These are phyloP conservation scores for Eimeria mitis DNA, from an alignment of 169 alveolate species.

Conservation along the genomic window DNA sequence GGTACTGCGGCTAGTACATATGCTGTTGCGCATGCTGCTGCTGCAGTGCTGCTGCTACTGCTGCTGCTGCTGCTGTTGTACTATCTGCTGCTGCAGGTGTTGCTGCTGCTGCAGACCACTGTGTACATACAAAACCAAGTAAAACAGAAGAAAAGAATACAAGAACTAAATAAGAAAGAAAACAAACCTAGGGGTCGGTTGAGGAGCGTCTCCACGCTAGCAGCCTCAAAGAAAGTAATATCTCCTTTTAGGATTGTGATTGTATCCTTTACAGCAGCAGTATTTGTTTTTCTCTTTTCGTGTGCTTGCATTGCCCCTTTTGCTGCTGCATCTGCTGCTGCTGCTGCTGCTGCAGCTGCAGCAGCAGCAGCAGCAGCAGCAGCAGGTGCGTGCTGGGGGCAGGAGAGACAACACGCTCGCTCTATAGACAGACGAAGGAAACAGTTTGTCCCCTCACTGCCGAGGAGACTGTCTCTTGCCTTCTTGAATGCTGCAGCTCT, in stretches of 20 bases:
- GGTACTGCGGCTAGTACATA: background rate
- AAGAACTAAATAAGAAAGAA: background rate
- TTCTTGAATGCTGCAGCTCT: slow-evolving; percentile 48
- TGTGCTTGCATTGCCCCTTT: background rate
- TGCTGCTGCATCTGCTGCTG: background rate
- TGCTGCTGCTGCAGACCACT: background rate
- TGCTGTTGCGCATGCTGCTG: no score
- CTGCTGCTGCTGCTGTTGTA: background rate
- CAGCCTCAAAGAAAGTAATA: slow-evolving; percentile 36
- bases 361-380: slow-evolving; percentile 20
- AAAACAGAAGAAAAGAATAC: background rate
- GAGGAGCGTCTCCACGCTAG: slow-evolving; percentile 42
- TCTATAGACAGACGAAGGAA: slow-evolving; percentile 24
- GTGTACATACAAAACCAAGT: background rate
- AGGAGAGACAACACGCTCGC: slow-evolving; percentile 9
- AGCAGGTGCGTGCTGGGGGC: slow-evolving; percentile 19
- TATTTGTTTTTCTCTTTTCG: background rate
- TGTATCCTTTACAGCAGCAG: background rate
- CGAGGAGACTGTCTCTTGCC: slow-evolving; percentile 21
- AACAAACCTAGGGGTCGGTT: background rate
- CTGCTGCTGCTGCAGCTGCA: background rate
- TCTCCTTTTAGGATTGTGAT: slow-evolving; percentile 4
- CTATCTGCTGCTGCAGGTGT: background rate
- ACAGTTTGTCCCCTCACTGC: slow-evolving; percentile 24
- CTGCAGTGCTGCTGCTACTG: background rate